phyloP scores from a whole-genome alignment of 129 eudicot species.

The Calendula officinalis region DNA sequence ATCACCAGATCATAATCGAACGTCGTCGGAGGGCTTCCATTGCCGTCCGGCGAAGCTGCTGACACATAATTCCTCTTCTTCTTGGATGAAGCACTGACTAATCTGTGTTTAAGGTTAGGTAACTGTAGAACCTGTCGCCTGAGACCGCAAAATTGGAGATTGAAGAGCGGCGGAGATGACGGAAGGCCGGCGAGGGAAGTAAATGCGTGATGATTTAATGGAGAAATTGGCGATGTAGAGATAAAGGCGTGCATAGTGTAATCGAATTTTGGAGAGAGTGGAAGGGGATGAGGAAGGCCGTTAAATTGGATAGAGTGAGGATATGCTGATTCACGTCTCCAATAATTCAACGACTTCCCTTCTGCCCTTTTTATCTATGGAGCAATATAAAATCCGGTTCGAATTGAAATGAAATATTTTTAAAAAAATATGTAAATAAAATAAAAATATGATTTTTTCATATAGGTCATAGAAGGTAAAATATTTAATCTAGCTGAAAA shows the following conservation, averaged over 20 bases:
- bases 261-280: not conserved
- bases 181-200: constrained; percentile 16
- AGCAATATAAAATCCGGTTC: too few relatives aligned
- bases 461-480: too few relatives aligned
- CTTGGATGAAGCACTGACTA: not conserved
- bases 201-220: constrained; percentile 16
- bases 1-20: constrained; percentile 79
- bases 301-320: constrained; percentile 12
- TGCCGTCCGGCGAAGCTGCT: constrained; percentile 40
- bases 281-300: constrained; percentile 9
- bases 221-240: constrained; percentile 29
- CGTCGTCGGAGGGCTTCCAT: constrained; percentile 41
- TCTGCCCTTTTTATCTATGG: too few relatives aligned
- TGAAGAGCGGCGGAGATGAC: constrained; percentile 19
- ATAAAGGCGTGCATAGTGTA: constrained; percentile 21
- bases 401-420: too few relatives aligned
- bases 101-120: constrained; percentile 14
- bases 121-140: constrained; percentile 24
- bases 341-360: too few relatives aligned
- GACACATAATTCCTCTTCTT: constrained; percentile 6
- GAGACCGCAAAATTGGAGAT: constrained; percentile 46
- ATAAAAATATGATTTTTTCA: too few relatives aligned
- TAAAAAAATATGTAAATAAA: too few relatives aligned
- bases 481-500: too few relatives aligned
- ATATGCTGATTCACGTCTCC: constrained; percentile 12